phyloP scores from a whole-genome alignment of 805 yeast genomes.

The Saturnispora saitoi region DNA sequence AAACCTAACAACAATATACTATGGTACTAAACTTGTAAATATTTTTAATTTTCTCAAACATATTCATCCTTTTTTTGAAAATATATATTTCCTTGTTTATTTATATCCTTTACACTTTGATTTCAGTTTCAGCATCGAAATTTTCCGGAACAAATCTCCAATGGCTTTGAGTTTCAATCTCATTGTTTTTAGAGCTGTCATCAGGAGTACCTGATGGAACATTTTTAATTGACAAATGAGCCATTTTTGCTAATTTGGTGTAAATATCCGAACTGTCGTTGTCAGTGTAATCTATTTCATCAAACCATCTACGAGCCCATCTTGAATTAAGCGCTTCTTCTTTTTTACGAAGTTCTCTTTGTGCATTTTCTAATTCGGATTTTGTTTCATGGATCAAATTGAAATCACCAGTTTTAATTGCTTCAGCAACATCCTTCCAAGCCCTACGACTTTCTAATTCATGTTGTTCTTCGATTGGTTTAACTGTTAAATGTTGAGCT shows the following conservation, averaged over 20 bases:
- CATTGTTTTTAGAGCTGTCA: conserved; percentile 34
- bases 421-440: conserved; percentile 84
- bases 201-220: conserved; percentile 55
- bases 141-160: conserved; percentile 58
- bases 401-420: conserved; percentile 68
- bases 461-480: conserved; percentile 76
- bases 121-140: conserved; percentile 54
- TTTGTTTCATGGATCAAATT: conserved; percentile 69
- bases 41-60: background rate
- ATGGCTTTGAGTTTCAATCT: conserved; percentile 44
- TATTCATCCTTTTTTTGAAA: background rate
- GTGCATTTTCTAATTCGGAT: conserved; percentile 70
- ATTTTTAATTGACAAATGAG: conserved; percentile 52
- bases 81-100: background rate
- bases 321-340: conserved; percentile 55
- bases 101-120: conserved; percentile 29
- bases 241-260: conserved; percentile 34
- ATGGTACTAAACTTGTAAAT: background rate
- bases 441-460: conserved; percentile 80
- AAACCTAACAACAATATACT: background rate
- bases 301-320: conserved; percentile 86
- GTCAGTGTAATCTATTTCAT: conserved; percentile 33
- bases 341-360: conserved; percentile 69
- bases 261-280: conserved; percentile 25
- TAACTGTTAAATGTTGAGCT: conserved; percentile 57